Evolutionary conservation across 2,329 filamentous ascomycete species (phyloP).

Genomic region (Botrytis medusae): DNA sequence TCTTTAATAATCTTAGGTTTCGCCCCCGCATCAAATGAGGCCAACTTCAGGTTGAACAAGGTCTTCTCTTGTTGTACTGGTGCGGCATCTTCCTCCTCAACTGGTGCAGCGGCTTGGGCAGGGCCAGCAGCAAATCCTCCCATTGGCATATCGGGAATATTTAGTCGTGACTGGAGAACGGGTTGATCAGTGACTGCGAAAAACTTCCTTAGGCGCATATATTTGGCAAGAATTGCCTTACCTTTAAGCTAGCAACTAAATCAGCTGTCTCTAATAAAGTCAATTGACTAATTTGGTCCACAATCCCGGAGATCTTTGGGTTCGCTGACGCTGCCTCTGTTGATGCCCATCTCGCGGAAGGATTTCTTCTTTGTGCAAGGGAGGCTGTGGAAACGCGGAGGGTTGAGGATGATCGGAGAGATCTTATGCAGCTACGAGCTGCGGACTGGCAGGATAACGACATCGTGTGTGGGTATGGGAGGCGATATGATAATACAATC

Average conservation of each 20-base stretch:
- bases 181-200: slow-evolving; percentile 27
- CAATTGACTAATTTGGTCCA: slow-evolving; percentile 98
- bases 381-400: slow-evolving; percentile 49
- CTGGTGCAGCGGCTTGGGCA: slow-evolving; percentile 59
- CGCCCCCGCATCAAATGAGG: slow-evolving; percentile 79
- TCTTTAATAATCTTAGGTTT: slow-evolving; percentile 99
- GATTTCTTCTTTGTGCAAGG: slow-evolving; percentile 48
- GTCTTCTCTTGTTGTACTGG: slow-evolving; percentile 93
- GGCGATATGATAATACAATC: slow-evolving; percentile 23
- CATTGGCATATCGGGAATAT: slow-evolving; percentile 96
- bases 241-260: slow-evolving; percentile 92
- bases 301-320: slow-evolving; percentile 91
- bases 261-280: slow-evolving; percentile 97
- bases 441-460: slow-evolving; percentile 62
- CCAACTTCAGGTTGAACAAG: slow-evolving; percentile 93
- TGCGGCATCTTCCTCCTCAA: slow-evolving; percentile 82
- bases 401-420: slow-evolving; percentile 53
- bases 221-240: slow-evolving; percentile 44
- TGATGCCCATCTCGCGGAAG: slow-evolving; percentile 75
- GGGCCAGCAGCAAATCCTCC: slow-evolving; percentile 77
- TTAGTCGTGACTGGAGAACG: slow-evolving; percentile 72
- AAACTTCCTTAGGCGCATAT: neutral
- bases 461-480: slow-evolving; percentile 48
- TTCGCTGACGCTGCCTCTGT: slow-evolving; percentile 70
- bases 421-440: slow-evolving; percentile 63